Evolutionary conservation across 345 rosid species (phyloP).

Genomic region (Streptanthus diversifolius): DNA sequence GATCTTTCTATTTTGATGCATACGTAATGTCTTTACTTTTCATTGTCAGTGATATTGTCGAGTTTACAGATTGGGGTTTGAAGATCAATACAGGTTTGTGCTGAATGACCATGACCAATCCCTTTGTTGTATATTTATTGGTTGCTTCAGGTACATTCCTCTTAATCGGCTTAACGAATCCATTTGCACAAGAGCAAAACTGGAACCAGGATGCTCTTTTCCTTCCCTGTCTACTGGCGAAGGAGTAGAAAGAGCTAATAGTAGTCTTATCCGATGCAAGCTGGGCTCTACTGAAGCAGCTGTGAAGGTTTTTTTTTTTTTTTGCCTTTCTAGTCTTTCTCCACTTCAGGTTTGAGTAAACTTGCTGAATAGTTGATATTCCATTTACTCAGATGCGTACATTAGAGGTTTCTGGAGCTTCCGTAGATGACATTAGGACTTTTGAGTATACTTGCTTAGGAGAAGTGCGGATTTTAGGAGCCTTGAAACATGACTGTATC

Average conservation of each 20-base stretch:
- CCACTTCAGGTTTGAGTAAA: not conserved
- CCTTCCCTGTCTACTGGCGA: slow-evolving; percentile 54
- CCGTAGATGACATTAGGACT: slow-evolving; percentile 56
- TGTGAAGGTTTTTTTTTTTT: slow-evolving; percentile 57
- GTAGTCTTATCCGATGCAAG: slow-evolving; percentile 59
- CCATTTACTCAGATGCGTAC: slow-evolving; percentile 53
- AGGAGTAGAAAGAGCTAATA: slow-evolving; percentile 57
- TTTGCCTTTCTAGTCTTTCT: slow-evolving; percentile 5
- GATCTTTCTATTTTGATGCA: not conserved
- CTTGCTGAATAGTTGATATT: slow-evolving; percentile 5
- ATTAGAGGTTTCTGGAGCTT: slow-evolving; percentile 51
- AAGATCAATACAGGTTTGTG: not conserved
- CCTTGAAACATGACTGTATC: slow-evolving; percentile 74
- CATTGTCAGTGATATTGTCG: not conserved
- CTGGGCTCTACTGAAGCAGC: slow-evolving; percentile 67
- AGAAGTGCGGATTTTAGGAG: slow-evolving; percentile 81
- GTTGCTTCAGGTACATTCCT: slow-evolving; percentile 70
- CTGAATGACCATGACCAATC: slow-evolving; percentile 5
- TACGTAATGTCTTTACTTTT: not conserved
- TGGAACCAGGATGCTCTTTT: slow-evolving; percentile 45
- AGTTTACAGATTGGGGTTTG: not conserved
- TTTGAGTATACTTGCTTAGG: slow-evolving; percentile 84
- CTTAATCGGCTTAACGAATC: slow-evolving; percentile 50
- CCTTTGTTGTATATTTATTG: slow-evolving; percentile 21
- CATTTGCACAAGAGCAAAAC: slow-evolving; percentile 33